phyloP scores from a whole-genome alignment of 345 rosid species.

The Eucalyptus caleyi region DNA sequence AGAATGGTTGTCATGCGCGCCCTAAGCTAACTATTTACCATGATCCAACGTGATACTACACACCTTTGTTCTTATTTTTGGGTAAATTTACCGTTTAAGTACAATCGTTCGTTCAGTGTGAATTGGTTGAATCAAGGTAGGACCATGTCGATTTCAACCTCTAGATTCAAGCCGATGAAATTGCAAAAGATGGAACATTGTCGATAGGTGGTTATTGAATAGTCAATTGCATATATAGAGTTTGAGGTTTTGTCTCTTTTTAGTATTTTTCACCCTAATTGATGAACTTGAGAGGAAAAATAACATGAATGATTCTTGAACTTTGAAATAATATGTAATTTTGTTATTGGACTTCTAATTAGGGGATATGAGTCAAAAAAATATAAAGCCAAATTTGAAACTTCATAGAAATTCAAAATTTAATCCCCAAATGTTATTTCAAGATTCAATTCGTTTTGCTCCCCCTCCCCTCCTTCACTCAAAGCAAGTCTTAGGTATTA shows the following conservation, averaged over 20 bases:
- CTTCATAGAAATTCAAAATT: neutral
- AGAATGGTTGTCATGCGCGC: no score
- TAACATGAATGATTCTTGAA: neutral
- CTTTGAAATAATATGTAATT: neutral
- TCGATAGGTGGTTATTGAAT: fast-evolving
- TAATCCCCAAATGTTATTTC: neutral
- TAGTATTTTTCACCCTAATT: fast-evolving
- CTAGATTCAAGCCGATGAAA: neutral
- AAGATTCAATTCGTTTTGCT: neutral
- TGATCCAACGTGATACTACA: neutral
- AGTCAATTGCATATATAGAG: neutral
- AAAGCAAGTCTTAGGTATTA: neutral
- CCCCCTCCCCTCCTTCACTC: neutral
- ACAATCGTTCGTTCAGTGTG: neutral
- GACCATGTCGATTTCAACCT: fast-evolving
- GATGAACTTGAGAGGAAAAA: neutral
- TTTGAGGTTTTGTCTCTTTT: neutral
- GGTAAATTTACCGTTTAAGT: neutral
- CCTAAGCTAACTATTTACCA: neutral
- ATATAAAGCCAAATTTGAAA: neutral
- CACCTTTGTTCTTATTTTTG: neutral
- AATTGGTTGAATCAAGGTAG: neutral
- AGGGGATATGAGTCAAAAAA: no score
- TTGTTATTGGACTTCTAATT: no score
- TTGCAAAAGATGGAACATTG: neutral